Evolutionary conservation across 805 yeast genomes (phyloP), one percentile per base, ranked within the genome.

Genomic region (Wickerhamomyces bisporus): DNA sequence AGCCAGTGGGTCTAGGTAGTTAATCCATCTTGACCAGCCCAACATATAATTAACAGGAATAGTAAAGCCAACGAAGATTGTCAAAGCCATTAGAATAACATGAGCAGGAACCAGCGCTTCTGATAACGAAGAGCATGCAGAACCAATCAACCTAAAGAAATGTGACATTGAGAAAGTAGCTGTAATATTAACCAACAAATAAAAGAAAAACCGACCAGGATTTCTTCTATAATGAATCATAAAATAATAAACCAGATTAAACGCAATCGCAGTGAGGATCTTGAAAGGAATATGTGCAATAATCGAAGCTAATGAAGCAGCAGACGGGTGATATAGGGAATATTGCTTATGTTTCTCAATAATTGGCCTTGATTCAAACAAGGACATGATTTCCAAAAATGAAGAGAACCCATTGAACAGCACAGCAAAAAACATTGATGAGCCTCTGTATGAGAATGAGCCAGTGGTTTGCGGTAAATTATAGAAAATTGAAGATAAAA

Each of bases 261-360:
- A 79, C 17, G 57, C 49, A 17, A 74, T 51, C 20, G 68, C 52
- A 26, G 71, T 65, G 26, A 68, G 44, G 23, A 74, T 43, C 58
- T 82, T 82, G 38, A 76, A 66, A 3, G 91, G 89, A 42, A 84
- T 57, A 34, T 77, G 81, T 3, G 85, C 70, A 5, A 81, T 42
- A 32, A 78, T 65, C 5, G 77, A 65, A 0, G 86, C 80, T 4
- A 84, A 48, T 1, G 86, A 83, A 52, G 83, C 91, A 4, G 86
- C 78, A 12, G 86, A 71, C 3, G 89, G 88, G 41, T 79, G 77
- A 55, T 81, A 86, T 40, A 84, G 70, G 0, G 86, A 77, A 49
- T 80, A 85, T 35, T 72, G 70, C 50, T 79, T 78, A 54, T 85
- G 94, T 52, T 85, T 84, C 49, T 73, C 74, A 20, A 81, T 70